Base-by-base conservation (phyloP, 352 stramenopile species). In the Phytophthora pisi region DNA sequence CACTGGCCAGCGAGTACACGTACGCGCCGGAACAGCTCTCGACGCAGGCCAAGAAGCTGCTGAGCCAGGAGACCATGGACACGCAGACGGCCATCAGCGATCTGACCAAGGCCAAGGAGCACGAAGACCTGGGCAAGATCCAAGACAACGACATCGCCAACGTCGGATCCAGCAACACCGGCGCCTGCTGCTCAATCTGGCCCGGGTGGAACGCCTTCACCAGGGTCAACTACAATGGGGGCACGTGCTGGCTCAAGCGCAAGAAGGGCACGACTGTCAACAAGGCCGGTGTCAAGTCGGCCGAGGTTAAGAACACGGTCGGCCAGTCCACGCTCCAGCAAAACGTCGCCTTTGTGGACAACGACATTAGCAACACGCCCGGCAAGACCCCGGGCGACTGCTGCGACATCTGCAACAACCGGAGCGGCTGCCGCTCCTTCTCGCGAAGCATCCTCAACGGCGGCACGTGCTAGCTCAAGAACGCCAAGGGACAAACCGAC, bases 11-110 rank as follows among this genome's bases (percentile, higher is more conserved):
- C 7, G 46, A 36, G 18, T 60, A 77, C 40, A 18, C 13, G 51
- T 82, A 82, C 34, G 62, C 75, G 42, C 31, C 73, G 56, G 65
- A 79, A 28, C 51, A 68, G 26, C 31, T 40, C 34, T 66, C 63
- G 8, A 57, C 69, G 1, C 59, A 67, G 10, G 66, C 70, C 50
- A 75, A 74, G 49, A 72, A 72, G 55, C 52, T 74, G 45, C 59
- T 79, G 23, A 70, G 70, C 2, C 64, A 75, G 49, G 46, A 61
- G 34, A 71, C 65, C 0, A 77, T 80, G 64, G 72, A 88, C 59
- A 72, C 75, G 47, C 82, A 92, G 67, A 82, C 77, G 26, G 75
- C 78, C 53, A 89, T 92, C 68, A 78, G 78, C 45, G 84, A 90
- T 69, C 74, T 92, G 23, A 91, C 83, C 20, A 91, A 91, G 61